Percentiles rank a stretch among this genome's conserved stretches.
Conservation (phyloP, 2,329 filamentous ascomycete species). For the Hymenoscyphus occultus region DNA sequence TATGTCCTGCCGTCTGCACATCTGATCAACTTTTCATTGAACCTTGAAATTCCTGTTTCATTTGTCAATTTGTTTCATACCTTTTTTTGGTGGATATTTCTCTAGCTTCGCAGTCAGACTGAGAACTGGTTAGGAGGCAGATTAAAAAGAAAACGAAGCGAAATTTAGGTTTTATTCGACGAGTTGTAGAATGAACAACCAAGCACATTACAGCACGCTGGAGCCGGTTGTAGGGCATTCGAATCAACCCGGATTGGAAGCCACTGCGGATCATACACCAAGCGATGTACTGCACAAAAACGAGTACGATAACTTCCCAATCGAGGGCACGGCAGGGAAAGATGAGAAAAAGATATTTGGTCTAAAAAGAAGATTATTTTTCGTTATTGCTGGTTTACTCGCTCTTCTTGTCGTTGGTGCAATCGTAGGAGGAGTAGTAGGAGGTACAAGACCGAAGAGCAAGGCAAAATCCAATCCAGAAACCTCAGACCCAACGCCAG, state of each 20-base stretch:
- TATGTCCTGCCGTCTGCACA: no score
- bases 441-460: background rate
- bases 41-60: background rate
- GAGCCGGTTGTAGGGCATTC: background rate
- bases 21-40: no score
- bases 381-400: background rate
- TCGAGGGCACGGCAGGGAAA: background rate
- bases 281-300: background rate
- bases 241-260: background rate
- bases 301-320: background rate
- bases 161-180: no score
- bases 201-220: background rate
- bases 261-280: background rate
- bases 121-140: background rate
- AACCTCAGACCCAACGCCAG: background rate
- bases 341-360: background rate
- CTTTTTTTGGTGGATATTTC: background rate
- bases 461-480: background rate
- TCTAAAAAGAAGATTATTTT: background rate
- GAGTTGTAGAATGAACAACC: background rate
- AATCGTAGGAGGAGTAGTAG: background rate
- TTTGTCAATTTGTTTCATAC: background rate
- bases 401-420: background rate
- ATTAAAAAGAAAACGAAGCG: background rate
- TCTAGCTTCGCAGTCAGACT: background rate